phyloP scores from a whole-genome alignment of 2,329 filamentous ascomycete genomes.

The Zasmidium angulare region DNA sequence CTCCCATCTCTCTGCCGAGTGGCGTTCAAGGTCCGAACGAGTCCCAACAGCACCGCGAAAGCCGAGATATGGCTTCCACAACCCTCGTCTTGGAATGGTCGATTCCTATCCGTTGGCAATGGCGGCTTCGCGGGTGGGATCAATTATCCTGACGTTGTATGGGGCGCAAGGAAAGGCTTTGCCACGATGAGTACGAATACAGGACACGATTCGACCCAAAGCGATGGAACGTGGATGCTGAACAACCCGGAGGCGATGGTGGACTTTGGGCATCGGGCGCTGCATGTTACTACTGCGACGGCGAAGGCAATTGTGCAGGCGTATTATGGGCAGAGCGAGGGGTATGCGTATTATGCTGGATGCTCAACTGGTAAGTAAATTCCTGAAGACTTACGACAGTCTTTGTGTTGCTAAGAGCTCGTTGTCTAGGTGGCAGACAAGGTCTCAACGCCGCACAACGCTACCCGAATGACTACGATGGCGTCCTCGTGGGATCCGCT shows the following conservation, averaged over 20 bases:
- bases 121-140: slow-evolving; percentile 46
- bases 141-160: slow-evolving; percentile 47
- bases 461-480: slow-evolving; percentile 57
- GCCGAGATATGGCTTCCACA: slow-evolving; percentile 14
- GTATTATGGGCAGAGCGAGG: slow-evolving; percentile 35
- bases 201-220: slow-evolving; percentile 35
- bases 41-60: slow-evolving; percentile 1
- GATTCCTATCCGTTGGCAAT: slow-evolving; percentile 40
- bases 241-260: slow-evolving; percentile 34
- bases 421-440: slow-evolving; percentile 36
- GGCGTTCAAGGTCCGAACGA: slow-evolving; percentile 7
- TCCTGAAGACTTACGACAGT: too few relatives aligned
- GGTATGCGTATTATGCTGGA: slow-evolving; percentile 40
- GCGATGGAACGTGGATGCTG: slow-evolving; percentile 37
- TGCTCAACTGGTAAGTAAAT: slow-evolving; percentile 31
- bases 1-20: slow-evolving; percentile 14
- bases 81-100: slow-evolving; percentile 20
- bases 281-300: slow-evolving; percentile 55
- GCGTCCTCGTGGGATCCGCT: slow-evolving; percentile 49
- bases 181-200: slow-evolving; percentile 44
- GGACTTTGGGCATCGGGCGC: slow-evolving; percentile 37
- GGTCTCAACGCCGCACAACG: slow-evolving; percentile 43
- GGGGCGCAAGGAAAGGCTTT: slow-evolving; percentile 36
- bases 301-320: slow-evolving; percentile 30
- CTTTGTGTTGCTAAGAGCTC: too few relatives aligned